phyloP scores from a whole-genome alignment of 2,329 filamentous ascomycete genomes.

The Ophiostoma fasciatum region DNA sequence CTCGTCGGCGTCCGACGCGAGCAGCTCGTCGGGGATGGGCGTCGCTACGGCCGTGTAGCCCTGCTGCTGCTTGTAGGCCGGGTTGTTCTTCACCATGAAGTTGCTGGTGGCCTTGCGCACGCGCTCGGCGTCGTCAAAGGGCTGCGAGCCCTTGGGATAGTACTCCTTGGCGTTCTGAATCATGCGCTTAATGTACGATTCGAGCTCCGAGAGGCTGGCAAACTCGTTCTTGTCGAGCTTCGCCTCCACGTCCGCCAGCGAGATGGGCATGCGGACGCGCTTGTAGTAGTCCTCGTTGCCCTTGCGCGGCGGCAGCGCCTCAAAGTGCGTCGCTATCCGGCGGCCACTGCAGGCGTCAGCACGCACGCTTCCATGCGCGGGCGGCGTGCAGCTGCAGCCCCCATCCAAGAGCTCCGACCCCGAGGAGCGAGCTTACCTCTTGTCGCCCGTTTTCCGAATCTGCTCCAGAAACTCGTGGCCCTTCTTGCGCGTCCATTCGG shows the following conservation, averaged over 20 bases:
- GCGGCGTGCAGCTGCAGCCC: too few species aligned
- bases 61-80: constrained; percentile 54
- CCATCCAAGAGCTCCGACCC: too few species aligned
- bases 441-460: constrained; percentile 63
- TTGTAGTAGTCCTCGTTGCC: constrained; percentile 63
- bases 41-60: constrained; percentile 59
- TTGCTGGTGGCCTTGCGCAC: constrained; percentile 76
- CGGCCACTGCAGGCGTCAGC: constrained; percentile 40
- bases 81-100: constrained; percentile 76
- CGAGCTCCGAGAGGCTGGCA: constrained; percentile 54
- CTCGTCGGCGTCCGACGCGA: constrained; percentile 8
- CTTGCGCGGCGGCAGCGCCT: constrained; percentile 50
- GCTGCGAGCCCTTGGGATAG: constrained; percentile 55
- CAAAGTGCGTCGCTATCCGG: constrained; percentile 59
- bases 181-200: constrained; percentile 79
- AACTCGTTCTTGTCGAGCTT: constrained; percentile 60
- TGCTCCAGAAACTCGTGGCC: constrained; percentile 62
- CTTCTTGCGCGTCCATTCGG: constrained; percentile 53
- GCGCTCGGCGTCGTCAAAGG: constrained; percentile 74
- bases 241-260: constrained; percentile 59
- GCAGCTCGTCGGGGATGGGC: constrained; percentile 46
- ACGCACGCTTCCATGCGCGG: too few species aligned
- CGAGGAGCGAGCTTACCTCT: too few species aligned
- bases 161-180: constrained; percentile 77
- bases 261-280: constrained; percentile 62